phyloP scores from a whole-genome alignment of 2,329 filamentous ascomycete species.

The Colletotrichum sublineola region DNA sequence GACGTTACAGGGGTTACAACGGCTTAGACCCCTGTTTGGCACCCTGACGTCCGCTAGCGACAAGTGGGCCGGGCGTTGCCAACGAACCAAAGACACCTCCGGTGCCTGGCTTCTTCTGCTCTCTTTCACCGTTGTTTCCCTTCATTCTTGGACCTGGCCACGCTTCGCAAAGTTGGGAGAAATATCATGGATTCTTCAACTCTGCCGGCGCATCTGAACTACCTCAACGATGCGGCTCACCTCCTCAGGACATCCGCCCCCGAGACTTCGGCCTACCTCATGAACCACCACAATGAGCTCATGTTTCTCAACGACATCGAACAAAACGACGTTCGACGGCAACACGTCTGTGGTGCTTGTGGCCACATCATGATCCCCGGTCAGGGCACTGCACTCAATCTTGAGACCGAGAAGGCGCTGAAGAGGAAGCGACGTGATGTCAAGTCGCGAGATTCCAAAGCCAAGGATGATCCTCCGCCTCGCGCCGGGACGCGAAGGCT shows the following conservation, averaged over 20 bases:
- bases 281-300: constrained; percentile 65
- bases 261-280: constrained; percentile 70
- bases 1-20: constrained; percentile 20
- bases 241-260: constrained; percentile 66
- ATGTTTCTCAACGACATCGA: constrained; percentile 61
- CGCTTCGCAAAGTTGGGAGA: neutral
- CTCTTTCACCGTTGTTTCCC: neutral
- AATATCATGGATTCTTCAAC: constrained; percentile 22
- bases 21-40: constrained; percentile 17
- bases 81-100: constrained; percentile 2
- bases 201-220: constrained; percentile 50
- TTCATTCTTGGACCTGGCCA: neutral
- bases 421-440: constrained; percentile 54
- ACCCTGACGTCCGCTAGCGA: constrained; percentile 21
- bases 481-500: constrained; percentile 35
- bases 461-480: constrained; percentile 4
- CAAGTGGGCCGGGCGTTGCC: constrained; percentile 24
- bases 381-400: constrained; percentile 55
- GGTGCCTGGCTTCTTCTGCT: neutral
- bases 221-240: constrained; percentile 71
- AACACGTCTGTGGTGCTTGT: constrained; percentile 70
- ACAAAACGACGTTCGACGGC: constrained; percentile 62
- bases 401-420: constrained; percentile 60
- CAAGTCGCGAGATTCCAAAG: constrained; percentile 8
- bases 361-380: constrained; percentile 72